Evolutionary conservation across 768 basidiomycete species (phyloP), one percentile per base, ranked within the genome.

Genomic region (Clitopilus passeckerianus): DNA sequence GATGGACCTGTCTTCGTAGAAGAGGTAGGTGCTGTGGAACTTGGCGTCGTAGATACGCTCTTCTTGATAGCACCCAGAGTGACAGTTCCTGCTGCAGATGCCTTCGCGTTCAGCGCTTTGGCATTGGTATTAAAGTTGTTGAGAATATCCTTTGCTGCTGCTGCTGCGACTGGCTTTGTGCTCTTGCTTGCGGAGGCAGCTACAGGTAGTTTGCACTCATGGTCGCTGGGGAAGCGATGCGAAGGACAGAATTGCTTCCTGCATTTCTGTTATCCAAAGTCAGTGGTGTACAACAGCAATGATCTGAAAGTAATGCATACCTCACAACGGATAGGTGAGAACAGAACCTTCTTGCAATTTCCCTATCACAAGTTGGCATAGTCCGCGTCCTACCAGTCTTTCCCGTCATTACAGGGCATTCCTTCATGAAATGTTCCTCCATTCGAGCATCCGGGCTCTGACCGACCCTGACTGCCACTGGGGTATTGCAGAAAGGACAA

Each of bases 371-470:
- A 23, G 78, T 69, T 0, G 86, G 90, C 60, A 76, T 76, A 16
- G 82, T 75, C 60, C 72, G 78, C 34, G 72, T 60, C 58, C 75
- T 78, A 22, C 65, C 63, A 18, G 79, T 71, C 68, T 78, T 84
- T 6, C 90, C 90, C 0, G 85, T 89, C 75, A 86, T 84, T 34
- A 85, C 85, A 12, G 80, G 79, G 65, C 91, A 93, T 50, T 87
- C 86, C 0, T 66, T 76, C 22, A 67, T 75, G 63, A 95, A 80
- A 68, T 94, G 92, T 0, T 75, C 72, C 64, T 93, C 91, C 88
- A 95, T 92, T 53, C 86, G 82, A 43, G 84, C 72, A 64, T 94
- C 94, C 10, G 91, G 90, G 65, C 94, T 89, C 68, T 90, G 85
- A 24, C 88, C 87, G 0, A 80, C 84, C n/a, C 83, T 84, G 54